Evolutionary conservation across 139 green algal genomes (phyloP).

Genomic region (Deuterostichococcus epilithicus): DNA sequence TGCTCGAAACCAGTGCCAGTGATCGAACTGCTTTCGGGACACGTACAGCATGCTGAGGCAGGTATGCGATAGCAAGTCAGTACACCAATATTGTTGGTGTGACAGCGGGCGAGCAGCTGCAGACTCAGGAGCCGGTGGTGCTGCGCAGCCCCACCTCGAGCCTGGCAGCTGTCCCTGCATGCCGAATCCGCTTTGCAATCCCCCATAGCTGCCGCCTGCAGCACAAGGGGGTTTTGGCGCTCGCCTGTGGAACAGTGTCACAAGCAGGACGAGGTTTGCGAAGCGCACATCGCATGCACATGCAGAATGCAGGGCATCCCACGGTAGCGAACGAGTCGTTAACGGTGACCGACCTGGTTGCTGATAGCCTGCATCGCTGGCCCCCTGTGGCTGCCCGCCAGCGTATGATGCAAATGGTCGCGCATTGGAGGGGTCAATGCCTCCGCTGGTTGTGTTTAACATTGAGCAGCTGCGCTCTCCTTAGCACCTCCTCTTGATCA

Average conservation of each 20-base stretch:
- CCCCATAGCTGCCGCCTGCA: background rate
- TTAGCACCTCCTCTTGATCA: background rate
- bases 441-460: conserved; percentile 25
- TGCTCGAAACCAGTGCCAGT: background rate
- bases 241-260: no score
- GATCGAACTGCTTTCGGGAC: no score
- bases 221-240: no score
- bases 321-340: no score
- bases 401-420: conserved; percentile 4
- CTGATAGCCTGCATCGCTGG: conserved; percentile 16
- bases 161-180: conserved; percentile 26
- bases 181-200: conserved; percentile 25
- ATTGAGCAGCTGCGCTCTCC: conserved; percentile 9
- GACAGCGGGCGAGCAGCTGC: no score
- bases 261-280: no score
- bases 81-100: background rate
- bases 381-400: conserved; percentile 4
- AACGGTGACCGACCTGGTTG: background rate
- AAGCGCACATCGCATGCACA: no score
- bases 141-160: conserved; percentile 8
- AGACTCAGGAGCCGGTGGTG: background rate
- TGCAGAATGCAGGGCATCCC: no score
- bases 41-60: no score
- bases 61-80: background rate
- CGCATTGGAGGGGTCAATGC: conserved; percentile 20